Evolutionary conservation across 306 rosid genomes (phyloP).

Genomic region (Acacia melanoxylon): DNA sequence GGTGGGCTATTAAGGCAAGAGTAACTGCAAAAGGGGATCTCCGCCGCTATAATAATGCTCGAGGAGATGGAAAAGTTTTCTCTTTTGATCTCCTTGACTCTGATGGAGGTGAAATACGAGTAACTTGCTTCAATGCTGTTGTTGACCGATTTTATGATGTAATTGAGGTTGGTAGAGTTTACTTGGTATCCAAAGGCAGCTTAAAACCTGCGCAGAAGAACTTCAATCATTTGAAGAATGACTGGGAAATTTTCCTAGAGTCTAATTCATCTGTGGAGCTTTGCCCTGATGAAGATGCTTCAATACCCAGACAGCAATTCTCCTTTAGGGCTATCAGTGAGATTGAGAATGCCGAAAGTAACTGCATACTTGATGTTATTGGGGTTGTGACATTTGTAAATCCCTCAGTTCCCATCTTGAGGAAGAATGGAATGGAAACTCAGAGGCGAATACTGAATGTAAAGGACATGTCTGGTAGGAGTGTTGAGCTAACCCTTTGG

Average conservation of each 20-base stretch:
- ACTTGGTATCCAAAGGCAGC: constrained; percentile 90
- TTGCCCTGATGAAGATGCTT: constrained; percentile 87
- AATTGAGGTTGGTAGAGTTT: constrained; percentile 88
- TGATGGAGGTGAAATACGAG: constrained; percentile 95
- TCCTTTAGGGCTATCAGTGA: constrained; percentile 81
- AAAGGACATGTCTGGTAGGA: constrained; percentile 78
- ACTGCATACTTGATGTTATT: constrained; percentile 77
- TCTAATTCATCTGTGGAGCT: constrained; percentile 75
- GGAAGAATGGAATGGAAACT: constrained; percentile 99
- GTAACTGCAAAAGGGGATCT: constrained; percentile 95
- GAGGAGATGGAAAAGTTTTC: constrained; percentile 98
- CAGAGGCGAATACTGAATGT: constrained; percentile 80
- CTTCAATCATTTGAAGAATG: constrained; percentile 93
- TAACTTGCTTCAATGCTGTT: constrained; percentile 94
- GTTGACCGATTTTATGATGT: constrained; percentile 82
- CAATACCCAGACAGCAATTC: constrained; percentile 90
- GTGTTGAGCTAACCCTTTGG: constrained; percentile 91
- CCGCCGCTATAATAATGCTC: constrained; percentile 93
- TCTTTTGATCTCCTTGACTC: constrained; percentile 96
- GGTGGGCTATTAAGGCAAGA: constrained; percentile 98
- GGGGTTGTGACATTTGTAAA: constrained; percentile 78
- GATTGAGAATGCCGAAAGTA: constrained; percentile 74
- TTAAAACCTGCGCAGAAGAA: constrained; percentile 93
- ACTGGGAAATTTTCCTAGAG: constrained; percentile 91
- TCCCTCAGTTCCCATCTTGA: constrained; percentile 88